Base-by-base conservation (phyloP, 106 monocot species). In the Hemerocallis citrina region DNA sequence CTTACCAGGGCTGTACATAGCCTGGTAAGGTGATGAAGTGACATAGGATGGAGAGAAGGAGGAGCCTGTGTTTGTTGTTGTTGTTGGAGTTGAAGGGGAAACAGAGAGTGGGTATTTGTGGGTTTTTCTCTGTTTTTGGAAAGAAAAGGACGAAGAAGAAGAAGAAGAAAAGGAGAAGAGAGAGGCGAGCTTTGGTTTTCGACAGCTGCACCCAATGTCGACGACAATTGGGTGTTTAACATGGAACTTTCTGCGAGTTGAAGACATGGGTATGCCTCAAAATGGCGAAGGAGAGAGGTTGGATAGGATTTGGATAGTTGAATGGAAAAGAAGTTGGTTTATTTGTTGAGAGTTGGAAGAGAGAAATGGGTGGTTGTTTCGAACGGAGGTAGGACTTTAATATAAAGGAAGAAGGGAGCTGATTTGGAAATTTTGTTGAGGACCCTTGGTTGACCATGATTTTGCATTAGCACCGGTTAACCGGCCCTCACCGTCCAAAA, bases 131-230 rank as follows among this genome's bases (percentile, higher is more conserved):
- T 28, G 16, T 43, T 55, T 55, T 21, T n/a, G n/a, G n/a, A n/a
- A n/a, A n/a, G n/a, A n/a, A n/a, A n/a, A n/a, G n/a, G n/a, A n/a
- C n/a, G n/a, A n/a, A n/a, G 42, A 27, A 27, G 17, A 38, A 13
- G 57, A 67, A 28, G 68, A 42, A 0, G 52, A 31, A 49, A 19
- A 43, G n/a, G 11, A 52, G 47, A 72, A 78, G 28, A 68, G 23
- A 44, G 58, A 63, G 5, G 47, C 42, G 22, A 72, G 52, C 67
- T 68, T 72, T 17, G 72, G 36, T 15, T 69, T 24, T n/a, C 80
- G 56, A 55, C 71, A 69, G 65, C 67, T 49, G 51, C 80, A 74
- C 49, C 70, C 70, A 29, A 66, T 29, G 55, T 54, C 66, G 6
- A 75, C 75, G 23, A 70, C 71, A 34, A 62, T 71, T 5, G 74